Base-by-base conservation (phyloP, 257 asterid genomes). In the Oldenlandia corymbosa region DNA sequence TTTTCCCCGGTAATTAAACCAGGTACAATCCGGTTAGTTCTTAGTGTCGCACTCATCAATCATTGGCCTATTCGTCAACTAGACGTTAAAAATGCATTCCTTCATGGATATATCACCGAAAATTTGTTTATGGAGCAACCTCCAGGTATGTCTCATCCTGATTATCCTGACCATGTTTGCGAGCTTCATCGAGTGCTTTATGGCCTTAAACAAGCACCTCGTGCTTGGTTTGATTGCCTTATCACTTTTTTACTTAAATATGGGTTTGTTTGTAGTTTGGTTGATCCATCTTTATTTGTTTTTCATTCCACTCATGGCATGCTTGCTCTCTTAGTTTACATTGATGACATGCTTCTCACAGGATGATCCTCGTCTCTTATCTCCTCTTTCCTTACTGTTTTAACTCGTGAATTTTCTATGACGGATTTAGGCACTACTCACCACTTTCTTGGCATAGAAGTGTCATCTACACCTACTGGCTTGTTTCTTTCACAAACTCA, bases 371-470 rank as follows among this genome's bases (percentile, higher is more conserved):
- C 32, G 7, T 5, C 2, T 0, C n/a, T 23, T 7, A 5, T 56
- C 21, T 10, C 23, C 14, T 3, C 10, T 4, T 36, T 48, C 36
- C 48, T 52, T 16, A 0, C 14, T 1, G 3, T 17, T 4, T 41
- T 47, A 3, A 10, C 20, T 21, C 31, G 5, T 58, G 53, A 47
- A 27, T 68, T 68, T 20, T 43, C 20, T 7, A 50, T 46, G 45
- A 68, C 58, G 23, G 43, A 68, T 20, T n/a, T 68, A 13, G 42
- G 66, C 0, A 16, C 30, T 31, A 0, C 39, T 14, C 47, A 55
- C 5, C 61, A 60, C 24, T 62, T 69, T 43, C 64, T 69, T 48
- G 55, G 73, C 1, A 48, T 68, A 4, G 52, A 67, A 34, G 31
- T 67, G 4, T 10, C 42, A 2, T 2, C 49, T n/a, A 3, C 37